Conservation (phyloP, 441 rosid genomes). For the Sinapis alba region DNA sequence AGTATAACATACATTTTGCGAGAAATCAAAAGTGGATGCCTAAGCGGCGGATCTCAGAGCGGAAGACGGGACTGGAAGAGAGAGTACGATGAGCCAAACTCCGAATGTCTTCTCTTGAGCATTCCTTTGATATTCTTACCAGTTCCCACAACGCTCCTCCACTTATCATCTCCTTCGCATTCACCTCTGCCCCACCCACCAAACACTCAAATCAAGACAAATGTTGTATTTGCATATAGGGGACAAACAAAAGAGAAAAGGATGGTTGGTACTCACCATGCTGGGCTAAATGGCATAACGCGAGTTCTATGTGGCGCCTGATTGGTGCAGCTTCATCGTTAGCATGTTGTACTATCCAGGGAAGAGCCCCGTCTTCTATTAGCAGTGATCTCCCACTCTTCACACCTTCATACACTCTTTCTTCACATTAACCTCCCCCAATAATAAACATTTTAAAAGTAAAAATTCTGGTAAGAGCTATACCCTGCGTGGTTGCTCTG, state of each 20-base stretch:
- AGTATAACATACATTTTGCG: not conserved
- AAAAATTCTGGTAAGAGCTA: not conserved
- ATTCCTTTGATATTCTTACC: slow-evolving; percentile 87
- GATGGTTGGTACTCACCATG: slow-evolving; percentile 64
- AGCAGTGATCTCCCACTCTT: slow-evolving; percentile 84
- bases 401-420: slow-evolving; percentile 50
- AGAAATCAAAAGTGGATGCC: slow-evolving; percentile 68
- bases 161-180: slow-evolving; percentile 88
- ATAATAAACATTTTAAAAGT: not conserved
- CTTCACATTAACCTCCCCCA: slow-evolving; percentile 1
- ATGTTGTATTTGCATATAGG: not conserved
- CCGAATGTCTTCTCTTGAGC: slow-evolving; percentile 95
- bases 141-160: slow-evolving; percentile 99
- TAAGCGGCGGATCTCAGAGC: slow-evolving; percentile 75
- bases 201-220: not conserved
- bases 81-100: slow-evolving; percentile 76
- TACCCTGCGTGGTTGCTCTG: slow-evolving; percentile 81
- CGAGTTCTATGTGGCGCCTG: slow-evolving; percentile 97
- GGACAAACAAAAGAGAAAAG: not conserved
- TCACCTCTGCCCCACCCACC: slow-evolving; percentile 68
- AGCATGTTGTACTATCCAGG: slow-evolving; percentile 97
- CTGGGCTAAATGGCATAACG: slow-evolving; percentile 97
- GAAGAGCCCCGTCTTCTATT: slow-evolving; percentile 91
- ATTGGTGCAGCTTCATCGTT: slow-evolving; percentile 86
- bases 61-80: slow-evolving; percentile 73